Conservation (phyloP, 441 rosid genomes). For the Eruca vesicaria region DNA sequence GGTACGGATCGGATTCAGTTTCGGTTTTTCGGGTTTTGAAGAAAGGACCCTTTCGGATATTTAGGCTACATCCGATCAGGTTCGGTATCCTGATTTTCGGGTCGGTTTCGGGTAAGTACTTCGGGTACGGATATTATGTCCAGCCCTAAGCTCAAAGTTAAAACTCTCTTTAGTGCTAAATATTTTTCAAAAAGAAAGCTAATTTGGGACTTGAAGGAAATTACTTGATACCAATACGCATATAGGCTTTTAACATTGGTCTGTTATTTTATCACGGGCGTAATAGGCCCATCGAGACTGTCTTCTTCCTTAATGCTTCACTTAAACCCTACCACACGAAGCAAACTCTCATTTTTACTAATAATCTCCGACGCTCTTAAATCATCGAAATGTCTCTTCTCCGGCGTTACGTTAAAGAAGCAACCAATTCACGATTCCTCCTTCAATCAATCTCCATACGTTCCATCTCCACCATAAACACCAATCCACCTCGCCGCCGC, state of each 20-base stretch:
- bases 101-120: too few relatives aligned
- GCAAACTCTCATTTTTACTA: neutral
- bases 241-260: neutral
- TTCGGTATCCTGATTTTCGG: too few relatives aligned
- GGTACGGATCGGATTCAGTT: too few relatives aligned
- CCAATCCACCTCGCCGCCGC: slow-evolving; percentile 38
- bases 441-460: slow-evolving; percentile 19
- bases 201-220: too few relatives aligned
- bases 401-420: slow-evolving; percentile 31
- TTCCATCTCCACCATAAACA: slow-evolving; percentile 18
- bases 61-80: too few relatives aligned
- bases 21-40: too few relatives aligned
- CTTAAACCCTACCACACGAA: neutral
- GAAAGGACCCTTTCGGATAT: too few relatives aligned
- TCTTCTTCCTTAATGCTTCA: neutral
- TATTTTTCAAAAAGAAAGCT: too few relatives aligned
- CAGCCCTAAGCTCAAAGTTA: too few relatives aligned
- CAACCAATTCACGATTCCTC: slow-evolving; percentile 19
- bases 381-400: slow-evolving; percentile 27
- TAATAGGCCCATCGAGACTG: neutral
- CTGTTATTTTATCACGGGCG: neutral
- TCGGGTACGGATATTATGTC: too few relatives aligned
- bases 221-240: too few relatives aligned
- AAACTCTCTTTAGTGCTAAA: too few relatives aligned
- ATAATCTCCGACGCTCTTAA: neutral